Evolutionary conservation across 2,329 filamentous ascomycete species (phyloP), one percentile per base, ranked within the genome.

Genomic region (Xylariaceae sp.): DNA sequence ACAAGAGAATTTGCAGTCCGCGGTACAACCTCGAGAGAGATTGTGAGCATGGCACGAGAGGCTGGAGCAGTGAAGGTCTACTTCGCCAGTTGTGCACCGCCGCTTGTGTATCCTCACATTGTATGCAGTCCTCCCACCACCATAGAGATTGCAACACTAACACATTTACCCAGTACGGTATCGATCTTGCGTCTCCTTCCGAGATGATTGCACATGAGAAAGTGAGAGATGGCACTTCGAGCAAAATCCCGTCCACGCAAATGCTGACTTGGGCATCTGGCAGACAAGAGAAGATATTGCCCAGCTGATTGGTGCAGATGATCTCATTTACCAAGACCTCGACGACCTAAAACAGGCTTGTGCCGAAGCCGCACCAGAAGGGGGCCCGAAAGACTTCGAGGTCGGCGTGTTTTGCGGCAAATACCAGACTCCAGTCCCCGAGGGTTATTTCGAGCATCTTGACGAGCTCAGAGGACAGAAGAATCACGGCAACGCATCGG

Each of bases 351-450:
- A 84, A 56, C 78, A 73, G 19, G 80, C 88, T 0, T 96, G 89
- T 56, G 74, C 80, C 2, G 81, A 88, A 50, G 3, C 81, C 78
- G 44, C 73, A 5, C 32, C 38, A 35, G 66, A 74, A 39, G 64
- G 74, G 44, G 66, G 68, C 23, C 59, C 76, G 52, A 70, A 70
- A 7, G 70, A 82, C 39, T 96, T 96, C 50, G 90, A 97, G 59
- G 81, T 94, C 2, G 89, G 90, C 38, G 89, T 96, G 7, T 96
- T 97, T 67, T 88, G 81, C 56, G 90, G 90, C 31, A 78, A 81
- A 48, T 96, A 96, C 62, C 73, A 86, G 45, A 96, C 90, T 0
- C 78, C 79, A 0, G 84, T 96, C 2, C 76, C 83, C 1, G 74
- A 81, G 5, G 81, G 76, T 26, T 96, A 96, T 65, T 92, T 96